Evolutionary conservation across 805 yeast species (phyloP).

Genomic region (Starmerella apis): DNA sequence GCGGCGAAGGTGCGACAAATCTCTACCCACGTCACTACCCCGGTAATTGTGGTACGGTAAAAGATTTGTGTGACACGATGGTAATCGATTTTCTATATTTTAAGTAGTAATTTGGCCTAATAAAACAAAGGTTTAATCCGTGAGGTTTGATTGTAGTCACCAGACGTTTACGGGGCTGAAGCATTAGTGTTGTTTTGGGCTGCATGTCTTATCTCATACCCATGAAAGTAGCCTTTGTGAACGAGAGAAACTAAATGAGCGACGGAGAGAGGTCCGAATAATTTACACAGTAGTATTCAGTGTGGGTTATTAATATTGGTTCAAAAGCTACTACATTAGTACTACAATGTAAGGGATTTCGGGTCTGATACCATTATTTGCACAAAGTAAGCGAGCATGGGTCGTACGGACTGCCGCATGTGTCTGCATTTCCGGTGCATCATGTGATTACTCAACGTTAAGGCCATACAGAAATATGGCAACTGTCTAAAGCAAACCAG

Average conservation of each 20-base stretch:
- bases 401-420: neutral
- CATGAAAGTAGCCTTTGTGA: neutral
- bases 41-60: too few species aligned
- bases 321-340: neutral
- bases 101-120: too few species aligned
- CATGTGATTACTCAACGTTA: neutral
- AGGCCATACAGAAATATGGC: neutral
- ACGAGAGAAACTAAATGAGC: neutral
- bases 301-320: too few species aligned
- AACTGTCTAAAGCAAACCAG: neutral
- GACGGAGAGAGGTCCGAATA: too few species aligned
- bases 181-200: neutral
- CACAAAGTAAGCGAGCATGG: neutral
- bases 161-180: neutral
- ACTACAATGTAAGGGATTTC: neutral
- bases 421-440: neutral
- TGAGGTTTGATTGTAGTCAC: too few species aligned
- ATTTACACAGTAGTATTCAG: too few species aligned
- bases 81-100: too few species aligned
- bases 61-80: too few species aligned
- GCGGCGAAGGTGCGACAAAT: neutral
- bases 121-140: too few species aligned
- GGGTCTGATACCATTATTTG: neutral
- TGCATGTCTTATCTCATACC: neutral
- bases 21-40: too few species aligned